Base-by-base conservation (phyloP, 164 flowering plant species). In the Sextonia rubra region DNA sequence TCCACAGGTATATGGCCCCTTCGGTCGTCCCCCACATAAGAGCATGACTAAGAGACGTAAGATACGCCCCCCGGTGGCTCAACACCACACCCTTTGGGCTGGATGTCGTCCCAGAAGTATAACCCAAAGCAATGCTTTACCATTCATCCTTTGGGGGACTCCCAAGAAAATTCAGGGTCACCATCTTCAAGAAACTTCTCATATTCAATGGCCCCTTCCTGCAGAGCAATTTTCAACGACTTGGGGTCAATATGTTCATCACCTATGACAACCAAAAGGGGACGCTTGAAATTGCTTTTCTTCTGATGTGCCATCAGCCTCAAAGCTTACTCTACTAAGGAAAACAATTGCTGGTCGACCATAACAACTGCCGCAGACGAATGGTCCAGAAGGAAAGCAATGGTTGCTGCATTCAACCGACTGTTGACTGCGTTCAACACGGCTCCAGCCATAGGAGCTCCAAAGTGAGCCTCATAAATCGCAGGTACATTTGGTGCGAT, bases 21-120 rank as follows among this genome's bases (percentile, higher is more conserved):
- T 94, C 99, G 25, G 22, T 77, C 87, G 91, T 84, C 47, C 90
- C 89, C 99, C 99, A 94, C 12, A 86, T 69, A 24, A 92, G 67
- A 30, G 83, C 75, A 67, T 66, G 77, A 78, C 90, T 90, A 69
- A 91, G 56, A 68, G 97, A 73, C 96, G 90, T 91, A 66, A 90
- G 75, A 82, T 94, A 91, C 4, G 99, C 99, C 64, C 97, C 99
- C 2, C 99, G 79, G 65, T 94, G 99, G 73, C 77, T 70, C 84
- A 94, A 79, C 18, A 94, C 94, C 69, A 92, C 99, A 22, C 99
- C 99, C 78, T 92, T 94, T 5, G 99, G 98, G 44, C 89, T 92
- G 44, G 99, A 91, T 1, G 99, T 94, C 15, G 98, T 92, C n/a
- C 99, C 99, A 37, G 99, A 94, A 63, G 99, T 94, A 72, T 94